phyloP scores from a whole-genome alignment of 345 rosid species.

The Boechera retrofracta region DNA sequence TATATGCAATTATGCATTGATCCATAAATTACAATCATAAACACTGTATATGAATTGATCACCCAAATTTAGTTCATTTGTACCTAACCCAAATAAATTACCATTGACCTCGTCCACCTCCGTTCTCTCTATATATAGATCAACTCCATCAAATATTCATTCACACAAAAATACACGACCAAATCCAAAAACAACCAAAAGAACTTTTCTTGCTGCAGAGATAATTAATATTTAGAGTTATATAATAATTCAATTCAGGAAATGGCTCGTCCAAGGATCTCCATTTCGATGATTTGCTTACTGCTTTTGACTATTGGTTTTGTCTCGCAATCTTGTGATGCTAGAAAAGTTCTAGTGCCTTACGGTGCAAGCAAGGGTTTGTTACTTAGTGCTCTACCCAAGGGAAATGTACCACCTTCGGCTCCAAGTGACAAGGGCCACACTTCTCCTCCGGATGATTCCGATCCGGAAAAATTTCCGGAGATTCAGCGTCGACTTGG shows the following conservation, averaged over 20 bases:
- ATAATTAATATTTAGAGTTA: not conserved
- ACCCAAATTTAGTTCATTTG: conserved; percentile 39
- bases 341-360: conserved; percentile 35
- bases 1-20: conserved; percentile 1
- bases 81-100: conserved; percentile 45
- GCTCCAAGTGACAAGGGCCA: conserved; percentile 50
- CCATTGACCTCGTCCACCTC: conserved; percentile 23
- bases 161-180: conserved; percentile 22
- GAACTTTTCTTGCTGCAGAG: conserved; percentile 1
- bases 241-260: not conserved
- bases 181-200: not conserved
- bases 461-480: conserved; percentile 31
- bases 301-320: conserved; percentile 23
- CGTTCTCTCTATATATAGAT: conserved; percentile 34
- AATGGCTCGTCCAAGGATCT: conserved; percentile 39
- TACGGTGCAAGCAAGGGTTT: conserved; percentile 40
- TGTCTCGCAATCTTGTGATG: conserved; percentile 34
- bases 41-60: not conserved
- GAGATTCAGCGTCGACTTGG: conserved; percentile 38
- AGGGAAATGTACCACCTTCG: conserved; percentile 47
- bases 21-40: conserved; percentile 23
- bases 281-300: conserved; percentile 21
- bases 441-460: conserved; percentile 34
- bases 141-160: conserved; percentile 23
- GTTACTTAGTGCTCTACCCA: conserved; percentile 45